phyloP scores from a whole-genome alignment of 176 grass and related monocot genomes.

The Dactylis glomerata region DNA sequence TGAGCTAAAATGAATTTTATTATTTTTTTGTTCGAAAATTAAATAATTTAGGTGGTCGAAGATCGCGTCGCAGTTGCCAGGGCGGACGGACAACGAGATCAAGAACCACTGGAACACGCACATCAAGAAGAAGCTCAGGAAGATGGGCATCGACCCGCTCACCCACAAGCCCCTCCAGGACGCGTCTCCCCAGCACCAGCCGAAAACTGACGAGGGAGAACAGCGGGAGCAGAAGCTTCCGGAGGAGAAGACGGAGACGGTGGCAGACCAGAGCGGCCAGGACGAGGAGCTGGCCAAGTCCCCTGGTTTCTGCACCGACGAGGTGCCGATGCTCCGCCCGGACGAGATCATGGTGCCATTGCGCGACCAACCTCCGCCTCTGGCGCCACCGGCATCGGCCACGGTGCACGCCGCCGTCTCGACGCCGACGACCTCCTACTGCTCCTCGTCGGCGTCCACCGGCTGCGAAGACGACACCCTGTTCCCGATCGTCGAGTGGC shows the following conservation, averaged over 20 bases:
- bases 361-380: background rate
- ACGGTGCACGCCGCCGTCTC: background rate
- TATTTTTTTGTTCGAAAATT: background rate
- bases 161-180: slow-evolving; percentile 55
- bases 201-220: too few species aligned
- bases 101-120: slow-evolving; percentile 95
- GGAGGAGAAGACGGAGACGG: background rate
- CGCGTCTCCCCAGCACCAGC: background rate
- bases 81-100: slow-evolving; percentile 80
- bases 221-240: background rate
- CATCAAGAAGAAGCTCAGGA: slow-evolving; percentile 85
- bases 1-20: background rate
- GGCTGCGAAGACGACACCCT: slow-evolving; percentile 36
- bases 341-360: slow-evolving; percentile 58
- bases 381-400: background rate
- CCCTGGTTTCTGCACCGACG: slow-evolving; percentile 68
- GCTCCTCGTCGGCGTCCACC: slow-evolving; percentile 41
- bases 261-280: background rate
- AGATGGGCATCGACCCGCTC: slow-evolving; percentile 75
- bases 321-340: slow-evolving; percentile 70
- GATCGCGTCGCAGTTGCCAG: slow-evolving; percentile 55
- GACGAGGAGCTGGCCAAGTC: background rate
- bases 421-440: slow-evolving; percentile 23
- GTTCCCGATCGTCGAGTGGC: slow-evolving; percentile 42
- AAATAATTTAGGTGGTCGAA: slow-evolving; percentile 55